A percentile compares a stretch with the other conserved stretches of the same genome.
These are phyloP conservation scores for Penicillium taxi DNA, from an alignment of 495 filamentous ascomycete genomes.

Conservation along the genomic window DNA sequence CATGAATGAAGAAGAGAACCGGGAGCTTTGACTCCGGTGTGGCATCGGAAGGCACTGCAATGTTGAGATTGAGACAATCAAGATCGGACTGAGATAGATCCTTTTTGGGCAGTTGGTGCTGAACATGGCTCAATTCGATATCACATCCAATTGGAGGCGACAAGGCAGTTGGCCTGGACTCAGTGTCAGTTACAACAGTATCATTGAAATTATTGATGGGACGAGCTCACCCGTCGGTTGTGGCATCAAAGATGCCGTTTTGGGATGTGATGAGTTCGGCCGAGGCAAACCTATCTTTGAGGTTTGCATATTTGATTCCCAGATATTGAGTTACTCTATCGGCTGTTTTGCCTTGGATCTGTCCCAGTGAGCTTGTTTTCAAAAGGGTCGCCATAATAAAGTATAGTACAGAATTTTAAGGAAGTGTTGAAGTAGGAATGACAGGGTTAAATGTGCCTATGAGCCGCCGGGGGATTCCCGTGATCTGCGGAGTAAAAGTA, in stretches of 20 bases:
- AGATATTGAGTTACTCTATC: constrained; percentile 25
- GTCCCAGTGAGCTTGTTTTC: constrained; percentile 16
- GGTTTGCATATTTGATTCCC: constrained; percentile 29
- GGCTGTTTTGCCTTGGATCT: constrained; percentile 15
- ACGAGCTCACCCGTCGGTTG: constrained; percentile 19
- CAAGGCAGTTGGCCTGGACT: constrained; percentile 19
- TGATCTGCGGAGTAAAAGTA: too few species aligned
- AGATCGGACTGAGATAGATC: constrained; percentile 22
- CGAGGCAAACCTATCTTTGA: constrained; percentile 23
- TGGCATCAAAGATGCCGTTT: constrained; percentile 19
- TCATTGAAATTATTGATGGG: too few species aligned
- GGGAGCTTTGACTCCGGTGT: constrained; percentile 28
- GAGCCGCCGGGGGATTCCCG: too few species aligned
- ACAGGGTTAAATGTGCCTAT: too few species aligned
- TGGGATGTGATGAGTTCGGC: constrained; percentile 17
- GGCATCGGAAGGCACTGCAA: constrained; percentile 28
- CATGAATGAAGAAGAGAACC: constrained; percentile 41
- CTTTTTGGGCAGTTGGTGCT: constrained; percentile 24
- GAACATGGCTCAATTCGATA: constrained; percentile 20
- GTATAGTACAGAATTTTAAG: neutral
- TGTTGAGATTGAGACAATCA: constrained; percentile 40
- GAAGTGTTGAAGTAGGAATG: neutral
- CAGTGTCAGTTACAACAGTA: neutral
- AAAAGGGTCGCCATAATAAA: too few species aligned
- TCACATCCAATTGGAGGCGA: constrained; percentile 20